Base-by-base conservation (phyloP, 495 filamentous ascomycete species). In the Jackrogersella minutella region DNA sequence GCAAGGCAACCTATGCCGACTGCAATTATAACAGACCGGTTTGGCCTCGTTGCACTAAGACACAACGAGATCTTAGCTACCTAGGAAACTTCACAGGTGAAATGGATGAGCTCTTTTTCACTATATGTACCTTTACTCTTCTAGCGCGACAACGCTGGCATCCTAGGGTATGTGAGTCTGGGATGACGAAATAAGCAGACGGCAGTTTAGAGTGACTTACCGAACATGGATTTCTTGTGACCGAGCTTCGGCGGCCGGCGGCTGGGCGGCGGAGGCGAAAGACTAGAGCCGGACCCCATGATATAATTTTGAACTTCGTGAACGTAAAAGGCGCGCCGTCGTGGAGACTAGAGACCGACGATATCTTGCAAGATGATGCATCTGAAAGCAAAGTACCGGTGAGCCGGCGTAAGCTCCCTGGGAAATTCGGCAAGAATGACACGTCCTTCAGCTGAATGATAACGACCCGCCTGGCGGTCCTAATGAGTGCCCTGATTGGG, bases 21-120 rank as follows among this genome's bases (percentile, higher is more conserved):
- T 59, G 57, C 79, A 81, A 49, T 70, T 71, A 53, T 73, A 64
- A 43, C 79, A 81, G 0, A 72, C 46, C 8, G 79, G 79, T n/a
- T 76, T 71, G 49, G 64, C 64, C 51, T 81, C 79, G 47, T 81
- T 73, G 36, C 79, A 81, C 77, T 81, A 47, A 14, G 41, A 28
- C 16, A 41, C 4, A 19, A 3, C 9, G 30, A 24, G 46, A 21
- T 46, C 41, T 46, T 26, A 46, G 41, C 14, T 46, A 24, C 21
- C 21, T 34, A 34, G 9, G 31, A 2, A 14, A 22, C 11, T 46
- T 26, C 21, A 46, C 41, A 13, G 11, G 1, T n/a, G n/a, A n/a
- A n/a, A n/a, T n/a, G n/a, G n/a, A n/a, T n/a, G n/a, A n/a, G n/a
- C n/a, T n/a, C n/a, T n/a, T n/a, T n/a, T n/a, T n/a, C n/a, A n/a